Conservation (phyloP, 768 basidiomycete genomes). For the Strobilomyces echinocephalus region DNA sequence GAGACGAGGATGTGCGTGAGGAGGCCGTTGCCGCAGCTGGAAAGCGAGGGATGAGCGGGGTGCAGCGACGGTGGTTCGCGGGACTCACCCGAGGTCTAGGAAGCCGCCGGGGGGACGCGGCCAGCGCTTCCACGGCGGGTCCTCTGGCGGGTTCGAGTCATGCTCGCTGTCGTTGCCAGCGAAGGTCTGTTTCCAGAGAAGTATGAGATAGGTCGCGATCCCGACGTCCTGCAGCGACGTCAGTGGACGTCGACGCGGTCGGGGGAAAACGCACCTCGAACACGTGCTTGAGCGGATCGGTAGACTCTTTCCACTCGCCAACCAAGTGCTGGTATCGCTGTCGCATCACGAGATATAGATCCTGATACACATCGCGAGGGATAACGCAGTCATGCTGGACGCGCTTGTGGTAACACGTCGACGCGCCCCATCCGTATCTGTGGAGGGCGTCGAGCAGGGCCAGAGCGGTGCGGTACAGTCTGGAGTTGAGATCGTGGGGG, state of each 20-base stretch:
- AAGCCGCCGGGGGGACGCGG: constrained; percentile 81
- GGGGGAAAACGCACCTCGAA: constrained; percentile 56
- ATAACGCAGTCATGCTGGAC: constrained; percentile 79
- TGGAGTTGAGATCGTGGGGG: constrained; percentile 48
- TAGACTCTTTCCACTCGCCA: constrained; percentile 71
- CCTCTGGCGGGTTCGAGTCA: not conserved
- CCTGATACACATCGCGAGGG: constrained; percentile 76
- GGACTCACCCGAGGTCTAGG: constrained; percentile 74
- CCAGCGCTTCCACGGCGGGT: constrained; percentile 64
- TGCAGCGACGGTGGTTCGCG: not conserved
- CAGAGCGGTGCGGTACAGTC: constrained; percentile 78
- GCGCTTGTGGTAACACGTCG: constrained; percentile 82
- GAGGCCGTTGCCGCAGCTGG: constrained; percentile 88
- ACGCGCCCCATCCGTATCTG: constrained; percentile 83
- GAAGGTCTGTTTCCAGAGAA: constrained; percentile 83
- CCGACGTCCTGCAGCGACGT: constrained; percentile 70
- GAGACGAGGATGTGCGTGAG: constrained; percentile 80
- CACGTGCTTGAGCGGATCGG: constrained; percentile 86
- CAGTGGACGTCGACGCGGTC: not conserved
- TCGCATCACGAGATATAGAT: constrained; percentile 83
- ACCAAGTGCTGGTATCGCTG: constrained; percentile 78
- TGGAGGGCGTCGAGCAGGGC: constrained; percentile 78
- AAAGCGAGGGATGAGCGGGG: not conserved
- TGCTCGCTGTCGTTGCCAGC: not conserved
- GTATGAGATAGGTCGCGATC: constrained; percentile 88